Conservation (phyloP, 331 rosid species). For the Telfairia occidentalis region DNA sequence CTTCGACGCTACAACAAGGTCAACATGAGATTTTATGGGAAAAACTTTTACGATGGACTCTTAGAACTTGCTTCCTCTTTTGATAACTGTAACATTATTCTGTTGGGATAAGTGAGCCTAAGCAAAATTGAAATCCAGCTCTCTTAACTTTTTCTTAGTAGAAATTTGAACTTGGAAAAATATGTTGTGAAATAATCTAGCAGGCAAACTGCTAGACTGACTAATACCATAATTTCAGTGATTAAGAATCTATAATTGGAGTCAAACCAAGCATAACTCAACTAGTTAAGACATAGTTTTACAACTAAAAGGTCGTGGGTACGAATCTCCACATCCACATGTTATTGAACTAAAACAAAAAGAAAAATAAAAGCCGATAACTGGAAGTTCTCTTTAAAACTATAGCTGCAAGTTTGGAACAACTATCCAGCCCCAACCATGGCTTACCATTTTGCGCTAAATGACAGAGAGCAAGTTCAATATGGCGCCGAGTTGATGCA, state of each 20-base stretch:
- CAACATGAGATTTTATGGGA: not conserved
- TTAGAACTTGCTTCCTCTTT: not conserved
- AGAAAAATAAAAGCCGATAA: too few species aligned
- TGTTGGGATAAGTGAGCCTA: not conserved
- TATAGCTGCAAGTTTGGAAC: not conserved
- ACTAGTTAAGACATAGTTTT: too few species aligned
- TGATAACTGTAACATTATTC: not conserved
- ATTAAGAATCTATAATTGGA: not conserved
- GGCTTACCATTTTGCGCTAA: constrained; percentile 56
- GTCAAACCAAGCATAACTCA: too few species aligned
- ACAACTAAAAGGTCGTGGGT: too few species aligned
- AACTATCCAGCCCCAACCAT: not conserved
- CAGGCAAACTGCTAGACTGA: not conserved
- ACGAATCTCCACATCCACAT: too few species aligned
- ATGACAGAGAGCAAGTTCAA: constrained; percentile 62
- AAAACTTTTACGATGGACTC: not conserved
- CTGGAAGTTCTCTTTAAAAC: too few species aligned
- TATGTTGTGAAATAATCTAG: too few species aligned
- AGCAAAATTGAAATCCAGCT: not conserved
- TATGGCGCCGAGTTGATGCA: constrained; percentile 44
- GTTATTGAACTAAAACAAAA: too few species aligned
- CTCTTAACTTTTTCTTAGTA: not conserved
- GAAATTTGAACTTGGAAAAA: not conserved
- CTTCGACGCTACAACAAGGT: not conserved
- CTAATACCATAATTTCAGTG: not conserved